phyloP scores from a whole-genome alignment of 306 rosid species.

The Prunus davidiana region DNA sequence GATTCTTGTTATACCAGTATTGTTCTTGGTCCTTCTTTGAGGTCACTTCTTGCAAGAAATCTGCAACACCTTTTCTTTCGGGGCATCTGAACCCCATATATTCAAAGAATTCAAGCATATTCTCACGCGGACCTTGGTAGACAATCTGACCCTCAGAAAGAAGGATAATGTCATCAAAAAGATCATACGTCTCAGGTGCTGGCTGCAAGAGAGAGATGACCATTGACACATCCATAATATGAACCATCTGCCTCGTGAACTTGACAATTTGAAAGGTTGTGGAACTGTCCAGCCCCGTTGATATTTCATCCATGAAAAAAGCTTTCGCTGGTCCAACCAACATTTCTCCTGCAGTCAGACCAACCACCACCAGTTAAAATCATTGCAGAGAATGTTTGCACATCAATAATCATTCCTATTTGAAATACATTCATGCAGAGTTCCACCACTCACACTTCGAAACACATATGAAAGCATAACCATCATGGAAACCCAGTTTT shows the following conservation, averaged over 20 bases:
- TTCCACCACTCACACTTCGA: neutral
- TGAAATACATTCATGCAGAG: neutral
- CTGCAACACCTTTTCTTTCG: slow-evolving; percentile 33
- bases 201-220: slow-evolving; percentile 37
- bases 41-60: slow-evolving; percentile 46
- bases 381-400: neutral
- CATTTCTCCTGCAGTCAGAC: slow-evolving; percentile 27
- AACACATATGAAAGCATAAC: neutral
- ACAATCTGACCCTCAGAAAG: slow-evolving; percentile 34
- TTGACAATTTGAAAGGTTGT: slow-evolving; percentile 34
- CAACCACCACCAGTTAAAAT: neutral
- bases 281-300: slow-evolving; percentile 36
- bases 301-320: slow-evolving; percentile 38
- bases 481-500: neutral
- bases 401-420: neutral
- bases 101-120: slow-evolving; percentile 28
- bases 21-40: slow-evolving; percentile 73
- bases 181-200: slow-evolving; percentile 37
- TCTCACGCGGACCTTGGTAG: slow-evolving; percentile 33
- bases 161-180: slow-evolving; percentile 33
- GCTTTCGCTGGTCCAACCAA: slow-evolving; percentile 41
- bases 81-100: slow-evolving; percentile 35
- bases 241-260: slow-evolving; percentile 37
- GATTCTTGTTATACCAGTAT: slow-evolving; percentile 59
- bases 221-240: slow-evolving; percentile 28